Conservation (phyloP, 2,329 filamentous ascomycete genomes). For the Escovopsis weberi region DNA sequence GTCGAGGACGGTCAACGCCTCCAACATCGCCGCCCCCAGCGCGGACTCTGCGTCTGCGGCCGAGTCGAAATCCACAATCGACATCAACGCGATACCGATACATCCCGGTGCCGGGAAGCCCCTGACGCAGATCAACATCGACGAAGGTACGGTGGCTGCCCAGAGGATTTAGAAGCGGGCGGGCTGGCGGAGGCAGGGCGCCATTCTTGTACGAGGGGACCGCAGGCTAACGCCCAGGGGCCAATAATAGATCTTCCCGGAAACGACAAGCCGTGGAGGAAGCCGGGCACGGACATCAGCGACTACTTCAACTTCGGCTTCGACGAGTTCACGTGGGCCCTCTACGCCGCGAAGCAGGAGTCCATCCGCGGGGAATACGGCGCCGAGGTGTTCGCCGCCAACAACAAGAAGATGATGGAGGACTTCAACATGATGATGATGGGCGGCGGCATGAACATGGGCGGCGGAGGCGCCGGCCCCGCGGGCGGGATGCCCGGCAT, state of each 20-base stretch:
- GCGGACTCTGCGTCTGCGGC: constrained; percentile 45
- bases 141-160: constrained; percentile 34
- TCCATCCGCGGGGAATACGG: constrained; percentile 61
- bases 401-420: constrained; percentile 67
- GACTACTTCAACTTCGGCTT: constrained; percentile 99
- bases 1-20: constrained; percentile 15
- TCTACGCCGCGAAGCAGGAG: constrained; percentile 84
- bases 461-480: constrained; percentile 13
- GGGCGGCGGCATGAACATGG: constrained; percentile 36
- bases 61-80: constrained; percentile 66
- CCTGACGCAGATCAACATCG: constrained; percentile 60
- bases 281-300: constrained; percentile 83
- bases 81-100: constrained; percentile 68
- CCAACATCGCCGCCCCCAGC: constrained; percentile 25
- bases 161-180: not conserved
- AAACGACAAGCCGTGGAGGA: constrained; percentile 88
- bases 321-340: constrained; percentile 94
- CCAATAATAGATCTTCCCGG: constrained; percentile 45
- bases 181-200: constrained; percentile 8
- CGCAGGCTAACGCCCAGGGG: too few species aligned
- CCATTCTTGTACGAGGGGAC: too few species aligned
- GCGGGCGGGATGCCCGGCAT: constrained; percentile 36
- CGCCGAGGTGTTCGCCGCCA: constrained; percentile 46
- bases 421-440: constrained; percentile 57
- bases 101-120: constrained; percentile 72